phyloP scores from a whole-genome alignment of 2,329 filamentous ascomycete genomes.

The Phaeosphaeriaceae sp. region DNA sequence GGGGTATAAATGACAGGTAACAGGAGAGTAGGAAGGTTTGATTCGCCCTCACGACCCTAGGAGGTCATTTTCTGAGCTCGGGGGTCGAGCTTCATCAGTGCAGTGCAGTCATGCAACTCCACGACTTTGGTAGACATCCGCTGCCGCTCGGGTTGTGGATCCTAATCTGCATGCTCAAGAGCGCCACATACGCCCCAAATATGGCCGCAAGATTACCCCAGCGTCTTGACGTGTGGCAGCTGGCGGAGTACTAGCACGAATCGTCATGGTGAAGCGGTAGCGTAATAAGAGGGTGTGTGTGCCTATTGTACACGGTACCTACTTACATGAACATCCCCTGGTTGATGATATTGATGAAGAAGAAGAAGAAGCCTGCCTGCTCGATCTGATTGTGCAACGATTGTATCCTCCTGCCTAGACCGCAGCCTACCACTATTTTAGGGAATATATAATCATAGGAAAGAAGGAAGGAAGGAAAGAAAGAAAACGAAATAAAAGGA shows the following conservation, averaged over 20 bases:
- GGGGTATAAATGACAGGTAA: not conserved
- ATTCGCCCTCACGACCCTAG: too few species aligned
- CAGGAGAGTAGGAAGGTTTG: not conserved
- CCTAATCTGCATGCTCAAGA: slow-evolving; percentile 31
- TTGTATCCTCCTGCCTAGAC: slow-evolving; percentile 21
- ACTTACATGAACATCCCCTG: slow-evolving; percentile 43
- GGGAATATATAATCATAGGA: not conserved
- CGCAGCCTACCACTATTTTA: slow-evolving; percentile 3
- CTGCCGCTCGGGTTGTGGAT: slow-evolving; percentile 24
- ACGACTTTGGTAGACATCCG: slow-evolving; percentile 1
- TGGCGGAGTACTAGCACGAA: slow-evolving; percentile 35
- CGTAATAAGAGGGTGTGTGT: slow-evolving; percentile 36
- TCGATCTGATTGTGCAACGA: slow-evolving; percentile 14
- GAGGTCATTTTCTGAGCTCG: not conserved
- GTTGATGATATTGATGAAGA: slow-evolving; percentile 22
- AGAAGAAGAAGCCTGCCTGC: slow-evolving; percentile 24
- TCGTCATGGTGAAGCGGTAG: slow-evolving; percentile 36
- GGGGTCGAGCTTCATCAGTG: slow-evolving; percentile 1
- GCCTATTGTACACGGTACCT: slow-evolving; percentile 34
- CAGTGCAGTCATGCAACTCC: slow-evolving; percentile 9
- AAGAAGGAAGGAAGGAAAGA: not conserved
- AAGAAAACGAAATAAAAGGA: too few species aligned
- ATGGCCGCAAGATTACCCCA: slow-evolving; percentile 40
- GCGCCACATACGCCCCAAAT: slow-evolving; percentile 44
- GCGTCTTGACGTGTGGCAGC: slow-evolving; percentile 34